phyloP scores from a whole-genome alignment of 768 basidiomycete genomes.

The Psilocybe tampanensis region DNA sequence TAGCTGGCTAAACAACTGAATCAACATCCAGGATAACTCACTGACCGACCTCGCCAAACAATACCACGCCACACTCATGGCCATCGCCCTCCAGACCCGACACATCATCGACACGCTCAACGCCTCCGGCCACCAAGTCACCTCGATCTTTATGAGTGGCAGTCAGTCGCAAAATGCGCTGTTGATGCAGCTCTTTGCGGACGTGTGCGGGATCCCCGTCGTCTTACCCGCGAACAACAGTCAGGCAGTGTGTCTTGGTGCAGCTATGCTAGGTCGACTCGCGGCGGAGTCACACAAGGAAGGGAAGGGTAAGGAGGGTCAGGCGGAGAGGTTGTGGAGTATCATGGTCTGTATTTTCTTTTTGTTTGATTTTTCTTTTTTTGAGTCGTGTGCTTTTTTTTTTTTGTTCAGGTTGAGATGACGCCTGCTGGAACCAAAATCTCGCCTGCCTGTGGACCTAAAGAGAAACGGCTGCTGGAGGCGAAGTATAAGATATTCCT shows the following conservation, averaged over 20 bases:
- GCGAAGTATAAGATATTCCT: constrained; percentile 95
- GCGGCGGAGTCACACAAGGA: constrained; percentile 68
- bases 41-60: constrained; percentile 85
- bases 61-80: constrained; percentile 89
- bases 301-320: constrained; percentile 38
- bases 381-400: constrained; percentile 2
- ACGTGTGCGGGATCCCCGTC: constrained; percentile 81
- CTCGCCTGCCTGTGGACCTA: constrained; percentile 56
- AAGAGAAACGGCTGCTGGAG: constrained; percentile 76
- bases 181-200: constrained; percentile 89
- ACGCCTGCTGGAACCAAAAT: constrained; percentile 81
- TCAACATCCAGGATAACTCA: constrained; percentile 54
- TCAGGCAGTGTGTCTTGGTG: constrained; percentile 88
- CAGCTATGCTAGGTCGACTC: constrained; percentile 91
- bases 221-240: constrained; percentile 77
- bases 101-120: constrained; percentile 95
- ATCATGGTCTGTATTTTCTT: constrained; percentile 73
- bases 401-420: constrained; percentile 77
- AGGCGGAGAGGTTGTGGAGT: constrained; percentile 78
- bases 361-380: background rate
- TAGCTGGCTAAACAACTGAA: too few species aligned
- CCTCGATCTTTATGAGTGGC: constrained; percentile 88
- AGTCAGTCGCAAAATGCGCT: constrained; percentile 89
- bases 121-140: constrained; percentile 76
- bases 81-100: constrained; percentile 91